Base-by-base conservation (phyloP, 2,329 filamentous ascomycete genomes). In the Claviceps sp. region DNA sequence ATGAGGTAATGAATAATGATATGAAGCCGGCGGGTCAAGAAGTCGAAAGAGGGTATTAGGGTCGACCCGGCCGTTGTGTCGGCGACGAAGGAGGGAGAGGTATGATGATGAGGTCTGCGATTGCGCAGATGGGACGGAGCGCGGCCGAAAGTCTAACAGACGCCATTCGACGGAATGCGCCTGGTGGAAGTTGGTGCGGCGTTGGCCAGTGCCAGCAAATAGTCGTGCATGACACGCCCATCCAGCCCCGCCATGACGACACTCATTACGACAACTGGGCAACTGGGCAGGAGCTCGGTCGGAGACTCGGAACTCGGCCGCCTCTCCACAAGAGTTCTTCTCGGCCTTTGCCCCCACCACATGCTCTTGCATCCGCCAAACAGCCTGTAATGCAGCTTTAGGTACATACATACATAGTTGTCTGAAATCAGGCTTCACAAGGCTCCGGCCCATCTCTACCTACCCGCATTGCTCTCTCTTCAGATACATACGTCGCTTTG, bases 231-330 rank as follows among this genome's bases (percentile, higher is more conserved):
- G 14, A 26, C 26, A 24, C 13, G 26, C 50, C 50, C 47, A 47
- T 52, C 19, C 44, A 30, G 24, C 46, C 16, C 50, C 45, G 38
- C 46, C 24, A 52, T 49, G 50, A 52, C 50, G 50, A 52, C 44
- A 44, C 42, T 44, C 13, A 13, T 6, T 22, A 19, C 11, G 17
- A 42, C 41, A 42, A 4, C 10, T 34, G 26, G 26, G 26, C 26
- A 30, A 30, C 26, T 30, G 26, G 26, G 26, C 26, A 30, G 26
- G 26, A 30, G 26, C 26, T 34, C 30, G 30, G 30, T 34, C 30
- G 26, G 40, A 39, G 22, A 6, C 16, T 40, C 16, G 42, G 42
- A 44, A 24, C 42, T 17, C 19, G 10, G 41, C 13, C 41, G 22
- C 22, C 41, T 24, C 41, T 22, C 40, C 44, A 34, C 30, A 34